Evolutionary conservation across 2,329 filamentous ascomycete species (phyloP).

Genomic region (Venturia nashicola): DNA sequence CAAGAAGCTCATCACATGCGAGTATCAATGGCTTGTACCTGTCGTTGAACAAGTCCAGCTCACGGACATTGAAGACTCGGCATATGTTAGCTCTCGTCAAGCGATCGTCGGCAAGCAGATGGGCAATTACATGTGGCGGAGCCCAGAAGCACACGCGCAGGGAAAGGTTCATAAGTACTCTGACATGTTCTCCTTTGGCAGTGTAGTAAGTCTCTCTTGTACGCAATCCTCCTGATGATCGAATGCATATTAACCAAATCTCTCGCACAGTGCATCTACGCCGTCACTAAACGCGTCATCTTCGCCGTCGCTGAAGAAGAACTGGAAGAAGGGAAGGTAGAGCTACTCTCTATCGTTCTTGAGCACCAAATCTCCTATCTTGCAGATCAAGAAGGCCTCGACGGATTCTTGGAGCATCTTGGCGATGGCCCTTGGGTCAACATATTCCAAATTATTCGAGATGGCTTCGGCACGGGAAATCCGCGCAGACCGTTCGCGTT

Average conservation of each 20-base stretch:
- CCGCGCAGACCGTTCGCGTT: conserved; percentile 21
- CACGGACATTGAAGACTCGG: conserved; percentile 22
- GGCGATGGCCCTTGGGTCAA: conserved; percentile 22
- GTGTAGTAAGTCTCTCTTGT: conserved; percentile 15
- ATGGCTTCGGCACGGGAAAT: conserved; percentile 18
- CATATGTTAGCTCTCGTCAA: conserved; percentile 21
- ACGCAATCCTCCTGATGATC: neutral
- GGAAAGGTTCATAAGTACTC: conserved; percentile 19
- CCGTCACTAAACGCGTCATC: conserved; percentile 16
- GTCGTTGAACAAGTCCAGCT: conserved; percentile 16
- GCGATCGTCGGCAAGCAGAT: conserved; percentile 19
- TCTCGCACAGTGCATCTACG: conserved; percentile 16
- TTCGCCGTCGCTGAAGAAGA: conserved; percentile 18
- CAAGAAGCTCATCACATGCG: too few relatives aligned
- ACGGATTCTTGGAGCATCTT: conserved; percentile 22
- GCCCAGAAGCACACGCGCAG: conserved; percentile 19
- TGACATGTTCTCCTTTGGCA: conserved; percentile 20
- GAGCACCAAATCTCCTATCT: conserved; percentile 22
- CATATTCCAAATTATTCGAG: conserved; percentile 2
- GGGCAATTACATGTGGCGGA: conserved; percentile 22
- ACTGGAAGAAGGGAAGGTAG: conserved; percentile 14
- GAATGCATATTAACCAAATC: conserved; percentile 7
- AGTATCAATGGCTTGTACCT: neutral
- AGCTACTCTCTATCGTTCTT: conserved; percentile 17
- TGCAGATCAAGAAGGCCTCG: conserved; percentile 15